Base-by-base conservation (phyloP, 371 early-diverging fungal genomes). In the Apophysomyces variabilis region DNA sequence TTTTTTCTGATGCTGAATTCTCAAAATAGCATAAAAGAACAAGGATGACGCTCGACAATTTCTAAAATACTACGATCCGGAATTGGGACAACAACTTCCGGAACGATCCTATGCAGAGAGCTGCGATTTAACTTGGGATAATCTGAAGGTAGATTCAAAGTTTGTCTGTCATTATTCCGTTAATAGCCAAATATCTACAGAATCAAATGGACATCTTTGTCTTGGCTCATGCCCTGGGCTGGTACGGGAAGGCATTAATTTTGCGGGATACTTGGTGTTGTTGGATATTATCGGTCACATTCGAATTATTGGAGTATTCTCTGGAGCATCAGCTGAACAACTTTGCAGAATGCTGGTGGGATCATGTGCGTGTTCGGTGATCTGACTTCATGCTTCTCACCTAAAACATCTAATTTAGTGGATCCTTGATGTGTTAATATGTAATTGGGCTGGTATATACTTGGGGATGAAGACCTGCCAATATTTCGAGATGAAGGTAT, bases 341-440 rank as follows among this genome's bases (percentile, higher is more conserved):
- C 78, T 98, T 98, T 84, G 93, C 94, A 41, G 99, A 98, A 83
- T 98, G 99, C 78, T 98, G 98, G 98, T 98, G 98, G 98, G 97
- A 98, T 84, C 98, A 98, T 77, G 94, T 92, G 87, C 70, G 91
- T 71, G 35, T 44, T 63, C 13, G n/a, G 54, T 63, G 18, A 47
- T 18, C 38, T 46, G 16, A 36, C 43, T 16, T 36, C 13, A 54
- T 65, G 32, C 32, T 26, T 3, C 32, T 26, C 7, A 11, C 18
- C 43, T 59, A 26, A 41, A 16, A 44, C 26, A 39, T 32, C 14
- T 45, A 50, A 58, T n/a, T 39, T 69, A 94, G 93, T 98, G 99
- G 99, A 91, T 98, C 61, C 75, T 98, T 56, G 99, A 98, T 83
- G 97, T 98, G 5, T 74, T 97, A 13, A 44, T 92, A 6, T 96